Conservation (phyloP, 768 basidiomycete species). For the Pleurotus tuber-regium region DNA sequence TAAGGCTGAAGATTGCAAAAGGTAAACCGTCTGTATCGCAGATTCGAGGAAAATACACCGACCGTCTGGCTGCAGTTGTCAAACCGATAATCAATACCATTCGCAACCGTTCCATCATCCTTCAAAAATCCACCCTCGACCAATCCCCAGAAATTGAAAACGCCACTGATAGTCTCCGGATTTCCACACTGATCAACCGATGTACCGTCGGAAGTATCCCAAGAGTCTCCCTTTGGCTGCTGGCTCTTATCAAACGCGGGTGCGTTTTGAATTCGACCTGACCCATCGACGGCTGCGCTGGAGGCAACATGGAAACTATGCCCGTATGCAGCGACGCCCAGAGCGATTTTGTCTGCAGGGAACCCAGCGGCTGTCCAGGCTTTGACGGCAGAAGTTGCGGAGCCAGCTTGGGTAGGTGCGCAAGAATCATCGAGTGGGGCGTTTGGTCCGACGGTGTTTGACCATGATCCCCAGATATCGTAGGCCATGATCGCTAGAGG, state of each 20-base stretch:
- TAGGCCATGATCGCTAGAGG: slow-evolving; percentile 65
- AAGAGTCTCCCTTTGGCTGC: slow-evolving; percentile 58
- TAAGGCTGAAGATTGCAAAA: slow-evolving; percentile 32
- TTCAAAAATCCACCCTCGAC: slow-evolving; percentile 54
- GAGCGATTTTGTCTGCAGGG: slow-evolving; percentile 61
- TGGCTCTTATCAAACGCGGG: slow-evolving; percentile 50
- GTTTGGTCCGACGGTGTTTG: slow-evolving; percentile 73
- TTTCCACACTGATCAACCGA: slow-evolving; percentile 55
- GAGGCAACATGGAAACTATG: slow-evolving; percentile 66
- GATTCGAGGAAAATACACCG: slow-evolving; percentile 20
- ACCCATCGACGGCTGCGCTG: slow-evolving; percentile 40
- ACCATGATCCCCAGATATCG: slow-evolving; percentile 66
- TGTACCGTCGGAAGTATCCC: slow-evolving; percentile 49
- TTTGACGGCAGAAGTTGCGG: slow-evolving; percentile 68
- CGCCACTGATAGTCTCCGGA: slow-evolving; percentile 46
- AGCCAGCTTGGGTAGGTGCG: slow-evolving; percentile 64
- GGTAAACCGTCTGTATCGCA: background rate
- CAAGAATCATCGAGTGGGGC: slow-evolving; percentile 86
- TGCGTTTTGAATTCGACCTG: slow-evolving; percentile 35
- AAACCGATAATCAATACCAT: slow-evolving; percentile 49
- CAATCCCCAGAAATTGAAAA: slow-evolving; percentile 65
- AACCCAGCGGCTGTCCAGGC: slow-evolving; percentile 79
- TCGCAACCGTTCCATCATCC: slow-evolving; percentile 41
- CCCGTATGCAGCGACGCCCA: slow-evolving; percentile 83
- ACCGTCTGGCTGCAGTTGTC: slow-evolving; percentile 77